phyloP scores from a whole-genome alignment of 768 basidiomycete species.

The Suillus subalutaceus region DNA sequence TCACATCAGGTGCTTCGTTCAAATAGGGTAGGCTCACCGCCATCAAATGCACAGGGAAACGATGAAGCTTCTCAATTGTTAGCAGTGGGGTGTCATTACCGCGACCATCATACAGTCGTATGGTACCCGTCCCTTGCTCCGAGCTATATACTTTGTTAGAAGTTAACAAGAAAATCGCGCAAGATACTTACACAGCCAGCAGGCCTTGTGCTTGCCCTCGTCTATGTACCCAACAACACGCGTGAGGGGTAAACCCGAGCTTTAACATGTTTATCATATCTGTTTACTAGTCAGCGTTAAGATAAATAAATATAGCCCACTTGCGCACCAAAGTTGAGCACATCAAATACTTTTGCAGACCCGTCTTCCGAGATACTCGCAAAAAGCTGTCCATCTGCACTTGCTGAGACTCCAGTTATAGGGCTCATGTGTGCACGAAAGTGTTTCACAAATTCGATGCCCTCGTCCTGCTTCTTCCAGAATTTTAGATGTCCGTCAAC shows the following conservation, averaged over 20 bases:
- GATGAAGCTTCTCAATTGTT: conserved; percentile 77
- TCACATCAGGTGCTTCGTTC: conserved; percentile 2
- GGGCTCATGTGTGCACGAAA: conserved; percentile 90
- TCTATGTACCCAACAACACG: conserved; percentile 95
- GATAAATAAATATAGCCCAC: conserved; percentile 5
- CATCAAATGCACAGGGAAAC: conserved; percentile 90
- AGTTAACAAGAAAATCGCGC: conserved; percentile 11
- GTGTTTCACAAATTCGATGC: conserved; percentile 98
- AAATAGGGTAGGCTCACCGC: conserved; percentile 52
- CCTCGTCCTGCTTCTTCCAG: conserved; percentile 98
- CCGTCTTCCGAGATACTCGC: conserved; percentile 93
- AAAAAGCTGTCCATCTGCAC: conserved; percentile 89
- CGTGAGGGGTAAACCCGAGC: conserved; percentile 80
- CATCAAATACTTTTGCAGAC: conserved; percentile 94
- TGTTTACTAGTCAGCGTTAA: conserved; percentile 32
- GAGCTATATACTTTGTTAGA: conserved; percentile 53
- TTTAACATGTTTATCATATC: conserved; percentile 99
- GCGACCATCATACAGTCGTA: conserved; percentile 91
- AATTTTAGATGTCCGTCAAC: conserved; percentile 94
- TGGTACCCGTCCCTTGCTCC: conserved; percentile 71
- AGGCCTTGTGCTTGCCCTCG: conserved; percentile 86
- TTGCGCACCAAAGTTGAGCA: conserved; percentile 90
- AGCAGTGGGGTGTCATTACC: conserved; percentile 81
- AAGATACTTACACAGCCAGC: conserved; percentile 75
- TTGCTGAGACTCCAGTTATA: conserved; percentile 79